A percentile compares a stretch with the other conserved stretches of the same genome.
Conservation (phyloP, 148 eudicot genomes). For the Rhododendron henanense region DNA sequence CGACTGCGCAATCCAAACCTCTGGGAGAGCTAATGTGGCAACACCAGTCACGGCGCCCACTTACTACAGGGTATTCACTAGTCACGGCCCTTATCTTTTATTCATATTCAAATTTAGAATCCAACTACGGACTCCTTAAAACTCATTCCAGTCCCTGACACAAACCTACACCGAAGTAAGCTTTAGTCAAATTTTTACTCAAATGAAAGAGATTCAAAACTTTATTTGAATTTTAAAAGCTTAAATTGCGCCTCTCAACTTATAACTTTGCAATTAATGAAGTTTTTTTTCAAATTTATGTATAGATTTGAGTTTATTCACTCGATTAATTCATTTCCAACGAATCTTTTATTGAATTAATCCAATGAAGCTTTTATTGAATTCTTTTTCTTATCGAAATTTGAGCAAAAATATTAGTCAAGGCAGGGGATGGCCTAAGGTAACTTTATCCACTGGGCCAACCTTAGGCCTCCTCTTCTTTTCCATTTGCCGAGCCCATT, state of each 20-base stretch:
- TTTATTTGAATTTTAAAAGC: not conserved
- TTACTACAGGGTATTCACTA: no score
- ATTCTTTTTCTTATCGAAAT: not conserved
- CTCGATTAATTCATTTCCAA: not conserved
- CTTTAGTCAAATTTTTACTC: not conserved
- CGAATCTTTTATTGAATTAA: not conserved
- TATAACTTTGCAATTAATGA: not conserved
- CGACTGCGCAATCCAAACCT: no score
- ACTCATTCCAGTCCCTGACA: not conserved
- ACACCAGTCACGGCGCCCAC: no score
- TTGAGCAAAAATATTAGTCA: not conserved
- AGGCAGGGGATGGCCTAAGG: not conserved
- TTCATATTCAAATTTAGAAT: not conserved
- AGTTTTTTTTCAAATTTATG: not conserved
- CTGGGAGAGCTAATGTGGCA: no score
- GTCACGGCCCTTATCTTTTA: no score
- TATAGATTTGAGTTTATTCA: not conserved
- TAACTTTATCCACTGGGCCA: not conserved
- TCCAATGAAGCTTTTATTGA: not conserved
- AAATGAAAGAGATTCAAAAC: not conserved
- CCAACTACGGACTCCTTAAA: not conserved
- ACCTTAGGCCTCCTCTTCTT: no score
- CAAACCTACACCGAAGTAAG: not conserved
- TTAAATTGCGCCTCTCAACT: not conserved
- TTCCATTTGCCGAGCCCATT: no score